A percentile compares a stretch with the other conserved stretches of the same genome.
Evolutionary conservation across 2,329 filamentous ascomycete species (phyloP).

Genomic region (Aspergillus pseudoterreus): DNA sequence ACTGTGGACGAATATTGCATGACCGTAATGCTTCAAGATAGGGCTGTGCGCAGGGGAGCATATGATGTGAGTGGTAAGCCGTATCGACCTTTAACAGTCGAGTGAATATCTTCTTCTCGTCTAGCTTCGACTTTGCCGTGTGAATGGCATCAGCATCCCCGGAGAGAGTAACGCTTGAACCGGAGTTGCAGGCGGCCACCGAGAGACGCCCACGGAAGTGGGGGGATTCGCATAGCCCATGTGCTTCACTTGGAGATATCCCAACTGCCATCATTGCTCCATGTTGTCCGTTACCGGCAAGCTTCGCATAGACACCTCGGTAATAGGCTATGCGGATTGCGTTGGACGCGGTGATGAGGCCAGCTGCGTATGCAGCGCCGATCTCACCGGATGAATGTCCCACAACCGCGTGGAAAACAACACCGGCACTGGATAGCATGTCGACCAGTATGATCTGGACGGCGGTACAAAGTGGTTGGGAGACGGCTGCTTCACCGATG

Average conservation of each 20-base stretch:
- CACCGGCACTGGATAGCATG: constrained; percentile 25
- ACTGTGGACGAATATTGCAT: neutral
- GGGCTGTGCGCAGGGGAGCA: neutral
- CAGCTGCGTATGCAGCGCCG: constrained; percentile 50
- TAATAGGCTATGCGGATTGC: constrained; percentile 48
- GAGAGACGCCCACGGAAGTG: constrained; percentile 10
- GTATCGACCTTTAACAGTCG: constrained; percentile 1
- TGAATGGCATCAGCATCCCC: constrained; percentile 18
- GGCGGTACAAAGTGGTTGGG: constrained; percentile 23
- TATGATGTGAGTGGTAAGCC: constrained; percentile 7
- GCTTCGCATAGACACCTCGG: constrained; percentile 31
- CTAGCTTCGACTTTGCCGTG: constrained; percentile 12
- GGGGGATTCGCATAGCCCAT: constrained; percentile 9
- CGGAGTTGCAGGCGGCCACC: constrained; percentile 34
- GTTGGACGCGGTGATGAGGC: constrained; percentile 37
- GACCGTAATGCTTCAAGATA: neutral
- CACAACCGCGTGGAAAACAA: constrained; percentile 37
- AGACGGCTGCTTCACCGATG: constrained; percentile 21
- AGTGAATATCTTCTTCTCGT: constrained; percentile 1
- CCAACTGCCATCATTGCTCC: constrained; percentile 35
- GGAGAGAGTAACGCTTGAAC: constrained; percentile 24
- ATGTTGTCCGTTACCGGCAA: constrained; percentile 8
- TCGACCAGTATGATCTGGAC: constrained; percentile 27
- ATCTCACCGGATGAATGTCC: constrained; percentile 53
- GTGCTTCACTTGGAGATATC: constrained; percentile 20